Base-by-base conservation (phyloP, 208 protist species). In the Leishmania braziliensis region DNA sequence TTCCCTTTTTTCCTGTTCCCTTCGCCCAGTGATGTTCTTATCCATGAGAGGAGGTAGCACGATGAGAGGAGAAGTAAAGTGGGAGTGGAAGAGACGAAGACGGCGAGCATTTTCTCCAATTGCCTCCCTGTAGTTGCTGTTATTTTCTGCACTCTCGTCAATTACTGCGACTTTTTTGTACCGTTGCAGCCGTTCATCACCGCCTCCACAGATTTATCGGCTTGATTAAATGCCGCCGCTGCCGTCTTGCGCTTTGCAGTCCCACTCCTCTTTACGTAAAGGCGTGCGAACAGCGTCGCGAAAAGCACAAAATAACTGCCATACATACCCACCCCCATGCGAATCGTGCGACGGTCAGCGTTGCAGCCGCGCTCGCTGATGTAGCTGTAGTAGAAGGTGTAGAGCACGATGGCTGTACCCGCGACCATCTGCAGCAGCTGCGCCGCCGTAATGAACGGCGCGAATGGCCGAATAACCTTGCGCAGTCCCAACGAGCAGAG, bases 361-460 rank as follows among this genome's bases (percentile, higher is more conserved):
- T 88, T 84, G 68, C 92, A 95, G 69, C 89, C 93, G 16, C 78
- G 33, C 36, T 56, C 70, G 23, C 70, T 82, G 43, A 79, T 77
- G 78, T 88, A 88, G 18, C 84, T 71, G 70, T 93, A 86, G 73
- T 88, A 86, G 73, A 89, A 86, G 46, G 84, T 87, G 84, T 90
- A 90, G 58, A 85, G 60, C 63, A 90, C 89, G 33, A 98, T 87
- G 36, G 80, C 80, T 20, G 87, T 95, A 53, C 97, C 98, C 16
- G 95, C 78, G 51, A 98, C 84, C 97, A 99, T 99, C 84, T 99
- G 98, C 29, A 94, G 72, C 20, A 97, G 81, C 86, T 98, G 96
- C 81, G 92, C 58, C 14, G 63, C 77, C 18, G 96, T 98, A 77
- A 98, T 98, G 76, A 97, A 77, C n/a, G 95, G 93, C 10, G 96